Evolutionary conservation across 2,329 filamentous ascomycete genomes (phyloP), one percentile per base, ranked within the genome.

Genomic region (Exophiala viscosa): DNA sequence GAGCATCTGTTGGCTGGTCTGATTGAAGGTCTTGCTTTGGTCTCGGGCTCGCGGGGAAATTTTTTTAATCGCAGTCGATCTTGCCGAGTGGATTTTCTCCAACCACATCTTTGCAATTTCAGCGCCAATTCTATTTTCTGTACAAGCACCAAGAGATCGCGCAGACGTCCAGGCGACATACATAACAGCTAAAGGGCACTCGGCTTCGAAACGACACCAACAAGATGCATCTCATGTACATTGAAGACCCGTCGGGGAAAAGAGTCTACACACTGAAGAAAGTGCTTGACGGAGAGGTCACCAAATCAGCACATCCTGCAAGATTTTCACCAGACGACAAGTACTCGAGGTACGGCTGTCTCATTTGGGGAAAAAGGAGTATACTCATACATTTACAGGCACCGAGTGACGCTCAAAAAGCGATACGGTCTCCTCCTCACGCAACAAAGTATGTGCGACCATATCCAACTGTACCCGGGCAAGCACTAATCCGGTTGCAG

Each of bases 241-340:
- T 88, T 60, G 77, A 91, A 75, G 87, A 90, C 73, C 60, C 58
- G 32, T 76, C 81, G 57, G 91, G 92, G 79, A 92, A 90, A 78
- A 90, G 92, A 71, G 76, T 87, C 66, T 99, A 97, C 81, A 97
- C 93, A 43, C 84, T 97, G 62, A 92, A 96, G 77, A 63, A 63
- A 40, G 61, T 63, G 28, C 56, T 63, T n/a, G 79, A 84, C 64
- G 87, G 87, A 68, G 83, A 90, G 69, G 89, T 96, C 67, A 95
- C 92, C 71, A 96, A 95, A 80, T 93, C 88, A 48, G 93, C 93
- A 51, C 92, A 97, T 76, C 92, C 93, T 42, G 93, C 93, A 39
- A 83, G 93, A 64, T 99, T 97, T 80, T 96, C 90, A 42, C 93
- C 93, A 60, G 93, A 99, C 75, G 93, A 99, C 80, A 96, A 96